phyloP scores from a whole-genome alignment of 176 grass and related monocot species.

The Triticum aestivum region IWGSC_CS_RefSeq_v2.1 NC_057804.1:566104479-566104978 shows the following conservation, averaged over 20 bases:
- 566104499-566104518: slow-evolving; percentile 10
- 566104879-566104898: too few relatives aligned
- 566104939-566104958: too few relatives aligned
- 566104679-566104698: neutral
- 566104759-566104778: neutral
- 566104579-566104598: neutral
- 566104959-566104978: too few relatives aligned
- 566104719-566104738: neutral
- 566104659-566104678: slow-evolving; percentile 1
- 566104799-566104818: too few relatives aligned
- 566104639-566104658: neutral
- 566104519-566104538: slow-evolving; percentile 20
- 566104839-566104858: too few relatives aligned
- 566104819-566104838: too few relatives aligned
- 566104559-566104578: neutral
- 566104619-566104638: neutral
- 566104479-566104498: slow-evolving; percentile 12
- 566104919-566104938: too few relatives aligned
- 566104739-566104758: neutral
- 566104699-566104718: neutral
- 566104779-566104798: neutral
- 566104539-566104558: neutral
- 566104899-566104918: too few relatives aligned
- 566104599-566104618: slow-evolving; percentile 4
- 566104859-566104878: too few relatives aligned